Conservation (phyloP, 139 green algal species). For the Chlorella sp. region DNA sequence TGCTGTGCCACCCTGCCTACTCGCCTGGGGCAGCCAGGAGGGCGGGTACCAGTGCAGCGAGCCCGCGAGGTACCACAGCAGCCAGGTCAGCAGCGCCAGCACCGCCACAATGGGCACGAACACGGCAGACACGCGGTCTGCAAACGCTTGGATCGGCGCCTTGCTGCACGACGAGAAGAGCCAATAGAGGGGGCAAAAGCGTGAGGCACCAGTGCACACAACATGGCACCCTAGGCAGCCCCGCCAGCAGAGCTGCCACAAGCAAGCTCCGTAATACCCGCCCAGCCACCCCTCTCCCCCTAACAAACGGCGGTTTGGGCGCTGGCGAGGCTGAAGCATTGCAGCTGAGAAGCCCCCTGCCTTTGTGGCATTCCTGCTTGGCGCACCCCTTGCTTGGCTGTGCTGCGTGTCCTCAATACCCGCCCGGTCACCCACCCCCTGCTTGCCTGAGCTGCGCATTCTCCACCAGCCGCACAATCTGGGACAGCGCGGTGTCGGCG, state of each 20-base stretch:
- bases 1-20: too few relatives aligned
- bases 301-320: too few relatives aligned
- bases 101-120: conserved; percentile 93
- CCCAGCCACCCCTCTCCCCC: too few relatives aligned
- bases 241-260: too few relatives aligned
- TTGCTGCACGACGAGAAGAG: conserved; percentile 62
- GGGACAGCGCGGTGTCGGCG: conserved; percentile 82
- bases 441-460: conserved; percentile 83
- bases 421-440: too few relatives aligned
- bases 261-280: too few relatives aligned
- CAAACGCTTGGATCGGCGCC: conserved; percentile 94
- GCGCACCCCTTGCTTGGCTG: too few relatives aligned
- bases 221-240: too few relatives aligned
- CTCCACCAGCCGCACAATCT: conserved; percentile 97
- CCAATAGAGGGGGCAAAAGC: conserved; percentile 80
- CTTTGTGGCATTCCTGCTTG: too few relatives aligned
- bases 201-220: conserved; percentile 88
- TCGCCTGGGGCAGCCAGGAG: conserved; percentile 78
- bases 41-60: conserved; percentile 50
- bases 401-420: too few relatives aligned
- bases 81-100: conserved; percentile 80
- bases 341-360: too few relatives aligned
- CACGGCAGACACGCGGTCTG: conserved; percentile 84
- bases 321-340: too few relatives aligned
- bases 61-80: conserved; percentile 81